phyloP scores from a whole-genome alignment of 2,329 filamentous ascomycete species.

The Cladophialophora chaetospira region DNA sequence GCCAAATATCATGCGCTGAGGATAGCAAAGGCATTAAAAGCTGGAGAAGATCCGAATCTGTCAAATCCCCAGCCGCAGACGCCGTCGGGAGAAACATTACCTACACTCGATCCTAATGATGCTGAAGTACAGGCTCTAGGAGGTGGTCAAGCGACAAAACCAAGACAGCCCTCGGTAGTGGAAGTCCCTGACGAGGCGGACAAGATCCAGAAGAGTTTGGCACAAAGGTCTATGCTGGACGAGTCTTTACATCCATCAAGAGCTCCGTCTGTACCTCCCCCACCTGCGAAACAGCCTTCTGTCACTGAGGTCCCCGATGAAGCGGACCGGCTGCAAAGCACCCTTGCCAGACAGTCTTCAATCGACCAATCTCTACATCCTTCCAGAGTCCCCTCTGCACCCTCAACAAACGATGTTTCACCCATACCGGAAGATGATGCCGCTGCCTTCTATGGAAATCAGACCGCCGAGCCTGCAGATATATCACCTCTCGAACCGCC shows the following conservation, averaged over 20 bases:
- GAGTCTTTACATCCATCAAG: constrained; percentile 54
- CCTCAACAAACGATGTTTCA: constrained; percentile 29
- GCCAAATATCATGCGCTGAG: constrained; percentile 93
- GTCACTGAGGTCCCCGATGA: constrained; percentile 65
- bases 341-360: constrained; percentile 50
- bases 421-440: constrained; percentile 31
- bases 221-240: constrained; percentile 52
- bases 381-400: constrained; percentile 31
- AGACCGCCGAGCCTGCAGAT: constrained; percentile 41
- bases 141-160: constrained; percentile 47
- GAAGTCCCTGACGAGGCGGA: constrained; percentile 61
- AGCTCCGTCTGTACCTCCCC: constrained; percentile 44
- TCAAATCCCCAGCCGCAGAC: constrained; percentile 73
- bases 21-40: constrained; percentile 87
- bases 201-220: constrained; percentile 47
- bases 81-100: constrained; percentile 47
- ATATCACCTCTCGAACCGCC: constrained; percentile 57
- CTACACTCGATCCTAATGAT: constrained; percentile 63
- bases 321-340: constrained; percentile 50
- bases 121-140: constrained; percentile 63
- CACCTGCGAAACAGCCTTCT: constrained; percentile 47
- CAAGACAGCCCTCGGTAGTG: constrained; percentile 59
- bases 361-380: constrained; percentile 55
- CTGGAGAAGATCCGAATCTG: constrained; percentile 87
- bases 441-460: constrained; percentile 41